Percentiles rank a stretch among this genome's conserved stretches.
Conservation (phyloP, 306 rosid species). For the Vigna hirtella region DNA sequence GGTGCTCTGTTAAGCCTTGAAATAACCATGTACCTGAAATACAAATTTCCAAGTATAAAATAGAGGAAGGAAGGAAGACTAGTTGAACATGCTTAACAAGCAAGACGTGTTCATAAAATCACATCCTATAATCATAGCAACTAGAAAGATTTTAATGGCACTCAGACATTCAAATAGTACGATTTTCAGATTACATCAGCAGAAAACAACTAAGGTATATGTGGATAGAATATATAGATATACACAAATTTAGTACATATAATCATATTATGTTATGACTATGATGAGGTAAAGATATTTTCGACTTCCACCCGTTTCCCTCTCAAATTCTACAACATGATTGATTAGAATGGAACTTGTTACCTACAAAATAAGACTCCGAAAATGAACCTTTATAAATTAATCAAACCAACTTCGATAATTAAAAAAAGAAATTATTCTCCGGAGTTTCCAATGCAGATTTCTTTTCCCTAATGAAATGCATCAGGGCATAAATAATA, state of each 20-base stretch:
- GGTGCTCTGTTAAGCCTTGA: slow-evolving; percentile 78
- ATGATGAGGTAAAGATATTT: slow-evolving; percentile 19
- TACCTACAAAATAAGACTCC: neutral
- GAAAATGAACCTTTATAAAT: neutral
- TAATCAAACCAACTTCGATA: slow-evolving; percentile 7
- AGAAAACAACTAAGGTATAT: neutral
- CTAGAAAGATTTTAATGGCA: slow-evolving; percentile 2
- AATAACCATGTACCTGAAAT: slow-evolving; percentile 86
- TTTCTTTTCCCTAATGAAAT: slow-evolving; percentile 28
- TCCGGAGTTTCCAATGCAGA: neutral
- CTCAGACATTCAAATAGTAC: slow-evolving; percentile 13
- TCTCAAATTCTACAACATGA: slow-evolving; percentile 22
- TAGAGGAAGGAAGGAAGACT: slow-evolving; percentile 41
- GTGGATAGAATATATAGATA: slow-evolving; percentile 28
- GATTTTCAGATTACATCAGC: slow-evolving; percentile 21
- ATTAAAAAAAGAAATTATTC: neutral
- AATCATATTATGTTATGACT: slow-evolving; percentile 19
- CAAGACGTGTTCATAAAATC: slow-evolving; percentile 17
- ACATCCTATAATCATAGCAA: slow-evolving; percentile 39
- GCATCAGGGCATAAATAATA: slow-evolving; percentile 23
- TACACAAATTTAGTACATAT: slow-evolving; percentile 14
- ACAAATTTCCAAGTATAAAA: slow-evolving; percentile 49
- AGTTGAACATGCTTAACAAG: neutral
- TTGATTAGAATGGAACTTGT: neutral
- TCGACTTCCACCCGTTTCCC: slow-evolving; percentile 5